Evolutionary conservation across 164 flowering plant species (phyloP).

Genomic region (Santalum album): DNA sequence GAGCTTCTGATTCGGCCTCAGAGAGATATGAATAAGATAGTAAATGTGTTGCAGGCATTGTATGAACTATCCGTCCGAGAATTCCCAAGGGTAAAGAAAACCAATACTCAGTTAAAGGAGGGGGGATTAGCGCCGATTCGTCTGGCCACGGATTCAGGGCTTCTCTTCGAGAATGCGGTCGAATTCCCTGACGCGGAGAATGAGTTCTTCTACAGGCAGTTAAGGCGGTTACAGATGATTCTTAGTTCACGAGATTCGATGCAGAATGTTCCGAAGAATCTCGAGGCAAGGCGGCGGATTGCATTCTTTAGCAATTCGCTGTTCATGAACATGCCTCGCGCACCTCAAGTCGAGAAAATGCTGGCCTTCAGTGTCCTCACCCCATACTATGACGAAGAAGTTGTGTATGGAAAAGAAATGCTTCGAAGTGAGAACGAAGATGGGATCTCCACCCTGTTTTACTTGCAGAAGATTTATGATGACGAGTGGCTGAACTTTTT

Average conservation of each 20-base stretch:
- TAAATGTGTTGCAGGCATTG: conserved; percentile 68
- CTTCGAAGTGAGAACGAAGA: conserved; percentile 78
- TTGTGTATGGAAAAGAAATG: conserved; percentile 43
- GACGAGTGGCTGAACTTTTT: conserved; percentile 88
- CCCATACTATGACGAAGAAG: conserved; percentile 91
- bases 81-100: conserved; percentile 47
- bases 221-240: conserved; percentile 63
- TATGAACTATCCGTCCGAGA: conserved; percentile 62
- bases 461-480: conserved; percentile 78
- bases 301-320: conserved; percentile 92
- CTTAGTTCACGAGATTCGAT: conserved; percentile 74
- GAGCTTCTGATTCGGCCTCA: conserved; percentile 40
- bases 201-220: conserved; percentile 44
- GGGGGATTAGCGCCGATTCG: conserved; percentile 49
- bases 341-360: conserved; percentile 89
- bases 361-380: conserved; percentile 87
- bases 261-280: conserved; percentile 68
- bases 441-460: conserved; percentile 82
- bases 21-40: conserved; percentile 39
- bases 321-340: conserved; percentile 95
- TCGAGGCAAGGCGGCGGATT: conserved; percentile 78
- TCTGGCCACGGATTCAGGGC: conserved; percentile 23
- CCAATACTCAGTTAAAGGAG: conserved; percentile 32
- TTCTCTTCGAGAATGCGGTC: conserved; percentile 75
- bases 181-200: conserved; percentile 50